Evolutionary conservation across 2,329 filamentous ascomycete species (phyloP), one percentile per base, ranked within the genome.

Genomic region (Pseudopithomyces chartarum): DNA sequence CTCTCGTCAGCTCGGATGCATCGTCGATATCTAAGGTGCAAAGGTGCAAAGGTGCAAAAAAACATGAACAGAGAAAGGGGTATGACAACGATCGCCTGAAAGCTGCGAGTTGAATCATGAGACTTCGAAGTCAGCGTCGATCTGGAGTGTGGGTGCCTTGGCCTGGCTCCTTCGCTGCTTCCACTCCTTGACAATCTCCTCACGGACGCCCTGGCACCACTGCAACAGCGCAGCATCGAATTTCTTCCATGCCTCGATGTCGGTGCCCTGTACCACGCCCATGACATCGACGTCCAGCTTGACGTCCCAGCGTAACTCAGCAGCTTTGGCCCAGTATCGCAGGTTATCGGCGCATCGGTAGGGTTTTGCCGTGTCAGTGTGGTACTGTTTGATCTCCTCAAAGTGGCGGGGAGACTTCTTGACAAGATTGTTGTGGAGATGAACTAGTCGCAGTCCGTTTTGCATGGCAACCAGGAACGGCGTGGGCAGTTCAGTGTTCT

Each of bases 291-390:
- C 83, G 61, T 89, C 86, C 50, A 98, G 81, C 64, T 90, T 85
- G 38, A 93, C 85, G 77, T 98, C 95, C 88, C 94, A 99, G 54
- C 95, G 87, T 56, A 98, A 82, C 78, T 99, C 93, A 7, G 93
- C 92, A 1, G 94, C 95, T 80, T 99, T 99, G 77, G 90, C 85
- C 94, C 95, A 99, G 81, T 90, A 99, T 39, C 92, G 87, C 59
- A 99, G 82, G 74, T 99, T 99, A 66, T 99, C 95, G 2, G 93
- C 92, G 60, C 89, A 89, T 47, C 95, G 89, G 75, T 99, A 99
- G 0, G 95, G 95, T 78, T 98, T 98, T 58, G 87, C 88, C 10
- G 95, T 94, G 75, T 99, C 92, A n/a, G 87, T 88, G 74, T 98
- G 95, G 75, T 90, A 97, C 10, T 85, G 85, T 55, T 91, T 92